These are phyloP conservation scores for Xerocomellus intermedius DNA, from an alignment of 768 basidiomycete genomes.

Conservation along the genomic window DNA sequence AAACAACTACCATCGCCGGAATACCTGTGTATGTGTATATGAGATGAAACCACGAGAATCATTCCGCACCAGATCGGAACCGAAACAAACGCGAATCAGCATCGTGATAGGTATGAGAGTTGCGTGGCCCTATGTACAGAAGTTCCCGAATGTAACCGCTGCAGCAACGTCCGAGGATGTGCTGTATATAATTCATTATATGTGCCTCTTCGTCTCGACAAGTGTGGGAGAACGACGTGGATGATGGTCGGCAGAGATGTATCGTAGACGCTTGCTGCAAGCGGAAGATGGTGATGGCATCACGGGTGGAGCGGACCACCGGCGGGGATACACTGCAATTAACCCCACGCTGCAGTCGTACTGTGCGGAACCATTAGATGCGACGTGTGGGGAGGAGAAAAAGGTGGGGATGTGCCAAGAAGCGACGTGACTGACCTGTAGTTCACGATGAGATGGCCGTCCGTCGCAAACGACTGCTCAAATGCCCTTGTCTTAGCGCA, in stretches of 20 bases:
- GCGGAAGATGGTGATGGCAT: not conserved
- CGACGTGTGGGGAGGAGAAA: not conserved
- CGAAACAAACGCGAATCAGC: not conserved
- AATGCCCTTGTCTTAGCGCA: not conserved
- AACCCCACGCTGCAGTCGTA: slow-evolving; percentile 68
- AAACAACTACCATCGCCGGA: not conserved
- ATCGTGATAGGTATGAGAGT: not conserved
- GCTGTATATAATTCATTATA: slow-evolving; percentile 3
- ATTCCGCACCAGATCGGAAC: slow-evolving; percentile 1
- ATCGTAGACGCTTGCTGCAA: not conserved
- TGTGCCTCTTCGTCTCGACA: not conserved
- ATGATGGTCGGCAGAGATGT: not conserved
- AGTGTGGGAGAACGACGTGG: not conserved
- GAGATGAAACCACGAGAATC: not conserved
- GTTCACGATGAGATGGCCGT: slow-evolving; percentile 88
- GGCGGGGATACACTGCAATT: not conserved
- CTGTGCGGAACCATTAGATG: slow-evolving; percentile 30
- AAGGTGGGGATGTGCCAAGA: no score
- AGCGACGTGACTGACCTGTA: slow-evolving; percentile 59
- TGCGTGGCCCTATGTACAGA: not conserved
- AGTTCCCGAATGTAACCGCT: not conserved
- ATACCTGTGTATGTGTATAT: not conserved
- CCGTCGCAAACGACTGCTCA: slow-evolving; percentile 76
- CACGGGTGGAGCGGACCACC: not conserved
- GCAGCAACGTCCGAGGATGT: not conserved